Evolutionary conservation across 768 basidiomycete genomes (phyloP), one percentile per base, ranked within the genome.

Genomic region (Phylloporus sp.): DNA sequence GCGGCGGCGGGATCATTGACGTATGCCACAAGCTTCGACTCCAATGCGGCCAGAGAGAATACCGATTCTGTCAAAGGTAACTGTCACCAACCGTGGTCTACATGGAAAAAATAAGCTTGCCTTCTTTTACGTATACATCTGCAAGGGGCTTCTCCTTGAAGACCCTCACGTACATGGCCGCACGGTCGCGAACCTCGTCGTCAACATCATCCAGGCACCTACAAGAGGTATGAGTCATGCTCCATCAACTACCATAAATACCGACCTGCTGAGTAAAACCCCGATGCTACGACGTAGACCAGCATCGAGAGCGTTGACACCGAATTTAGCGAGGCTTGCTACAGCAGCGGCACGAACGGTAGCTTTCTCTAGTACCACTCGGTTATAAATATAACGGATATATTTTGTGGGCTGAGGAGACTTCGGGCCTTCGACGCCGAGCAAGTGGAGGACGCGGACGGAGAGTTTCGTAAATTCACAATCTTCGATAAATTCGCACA

Each of bases 401-500:
- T 95, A 99, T 73, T 97, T 98, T 46, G 92, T 87, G 11, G 97
- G 97, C 69, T 97, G 90, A n/a, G 88, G 85, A 26, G 95, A 87
- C 67, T 91, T 91, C 28, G 97, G 95, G 10, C 95, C 97, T 72
- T 99, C 97, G 52, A 94, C 80, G 29, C 97, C 97, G 42, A 99
- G 84, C 32, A 99, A 74, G 66, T 99, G 91, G 23, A 99, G 80
- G 60, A 99, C 92, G 42, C 95, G 90, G 56, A 99, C 97, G 27
- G 94, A 97, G 45, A 99, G 84, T 72, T 98, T 99, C 28, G 95
- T 97, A 66, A 98, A 99, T 69, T 99, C 97, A 80, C 97, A 99
- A 67, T 99, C 97, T 72, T 99, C 97, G 67, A 99, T 99, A 68
- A 99, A 99, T 69, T 99, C 97, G 76, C 97, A 99, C 20, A 99